phyloP scores from a whole-genome alignment of 1,284 basidiomycete genomes.

The Tilletia setariae region DNA sequence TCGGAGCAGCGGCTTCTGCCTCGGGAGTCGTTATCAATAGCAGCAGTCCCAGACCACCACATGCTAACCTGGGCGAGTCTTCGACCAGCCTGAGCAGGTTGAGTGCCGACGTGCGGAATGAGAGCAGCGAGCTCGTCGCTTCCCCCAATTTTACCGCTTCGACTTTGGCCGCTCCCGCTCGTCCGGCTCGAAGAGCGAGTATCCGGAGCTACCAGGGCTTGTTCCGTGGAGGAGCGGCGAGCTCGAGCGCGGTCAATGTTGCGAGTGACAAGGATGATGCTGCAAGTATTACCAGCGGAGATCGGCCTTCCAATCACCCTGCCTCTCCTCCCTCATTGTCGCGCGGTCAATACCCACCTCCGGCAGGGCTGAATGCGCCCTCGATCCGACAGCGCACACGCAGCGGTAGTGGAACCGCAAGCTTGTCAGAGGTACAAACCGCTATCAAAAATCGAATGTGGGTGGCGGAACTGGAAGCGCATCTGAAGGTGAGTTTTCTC shows the following conservation, averaged over 20 bases:
- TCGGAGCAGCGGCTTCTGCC: not conserved
- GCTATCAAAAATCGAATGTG: conserved; percentile 56
- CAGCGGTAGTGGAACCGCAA: conserved; percentile 19
- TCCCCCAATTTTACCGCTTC: conserved; percentile 33
- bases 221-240: not conserved
- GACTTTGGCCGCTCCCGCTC: conserved; percentile 21
- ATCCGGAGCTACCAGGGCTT: conserved; percentile 11
- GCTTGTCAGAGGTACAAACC: not conserved
- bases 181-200: not conserved
- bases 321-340: not conserved
- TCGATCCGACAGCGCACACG: conserved; percentile 7
- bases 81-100: conserved; percentile 9
- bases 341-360: conserved; percentile 1
- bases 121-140: not conserved
- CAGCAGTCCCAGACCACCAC: not conserved
- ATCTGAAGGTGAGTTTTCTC: conserved; percentile 68
- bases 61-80: not conserved
- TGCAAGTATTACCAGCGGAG: conserved; percentile 1
- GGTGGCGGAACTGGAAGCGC: conserved; percentile 77
- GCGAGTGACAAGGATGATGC: not conserved
- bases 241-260: conserved; percentile 4
- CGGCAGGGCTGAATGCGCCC: conserved; percentile 6
- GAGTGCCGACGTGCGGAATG: not conserved
- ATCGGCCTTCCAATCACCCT: not conserved
- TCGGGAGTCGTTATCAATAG: not conserved